Evolutionary conservation across 1,284 basidiomycete species (phyloP).

Genomic region (Rhodotorula sp.): DNA sequence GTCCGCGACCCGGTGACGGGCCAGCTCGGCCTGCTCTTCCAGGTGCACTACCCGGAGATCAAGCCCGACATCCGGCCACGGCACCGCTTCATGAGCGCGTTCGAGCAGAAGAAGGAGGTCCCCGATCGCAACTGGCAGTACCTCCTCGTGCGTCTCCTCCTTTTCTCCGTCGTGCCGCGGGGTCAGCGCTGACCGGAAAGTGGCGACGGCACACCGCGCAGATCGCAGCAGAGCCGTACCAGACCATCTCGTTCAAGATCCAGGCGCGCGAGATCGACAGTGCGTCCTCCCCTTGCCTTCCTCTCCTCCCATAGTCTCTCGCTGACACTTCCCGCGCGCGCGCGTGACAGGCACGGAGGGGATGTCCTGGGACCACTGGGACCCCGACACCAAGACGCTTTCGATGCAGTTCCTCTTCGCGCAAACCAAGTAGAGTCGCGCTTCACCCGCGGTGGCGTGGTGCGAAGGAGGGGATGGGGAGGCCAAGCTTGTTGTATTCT

Average conservation of each 20-base stretch:
- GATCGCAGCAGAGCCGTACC: conserved; percentile 98
- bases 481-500: not conserved
- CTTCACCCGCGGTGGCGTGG: too few species aligned
- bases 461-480: too few species aligned
- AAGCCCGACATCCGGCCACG: conserved; percentile 74
- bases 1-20: conserved; percentile 56
- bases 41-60: conserved; percentile 93
- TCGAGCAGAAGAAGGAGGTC: conserved; percentile 94
- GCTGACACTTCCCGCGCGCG: not conserved
- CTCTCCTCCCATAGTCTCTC: too few species aligned
- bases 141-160: conserved; percentile 71
- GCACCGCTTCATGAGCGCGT: conserved; percentile 94
- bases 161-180: not conserved
- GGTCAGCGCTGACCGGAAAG: not conserved
- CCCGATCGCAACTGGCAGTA: conserved; percentile 97
- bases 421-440: not conserved
- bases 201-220: conserved; percentile 48
- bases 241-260: conserved; percentile 97
- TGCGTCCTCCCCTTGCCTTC: conserved; percentile 2
- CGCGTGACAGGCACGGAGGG: conserved; percentile 70
- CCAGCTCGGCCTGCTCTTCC: conserved; percentile 86
- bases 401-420: conserved; percentile 42
- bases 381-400: conserved; percentile 85
- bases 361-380: conserved; percentile 97
- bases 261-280: conserved; percentile 94